These are phyloP conservation scores for Ophiostoma montium DNA, from an alignment of 2,329 filamentous ascomycete species.

Conservation along the genomic window DNA sequence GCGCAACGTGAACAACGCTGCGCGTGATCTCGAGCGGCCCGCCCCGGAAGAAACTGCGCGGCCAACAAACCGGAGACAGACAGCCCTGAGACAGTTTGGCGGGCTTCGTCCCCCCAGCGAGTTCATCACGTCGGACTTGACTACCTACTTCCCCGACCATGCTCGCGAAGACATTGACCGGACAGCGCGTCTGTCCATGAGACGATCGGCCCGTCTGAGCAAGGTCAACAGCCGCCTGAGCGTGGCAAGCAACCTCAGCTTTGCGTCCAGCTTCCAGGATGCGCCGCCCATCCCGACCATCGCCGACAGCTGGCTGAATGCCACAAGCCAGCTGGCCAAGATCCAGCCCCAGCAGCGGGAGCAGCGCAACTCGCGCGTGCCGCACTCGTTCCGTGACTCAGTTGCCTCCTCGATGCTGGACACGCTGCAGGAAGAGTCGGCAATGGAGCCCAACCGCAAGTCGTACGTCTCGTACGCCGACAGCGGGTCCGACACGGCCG, in stretches of 20 bases:
- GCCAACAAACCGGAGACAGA: conserved; percentile 32
- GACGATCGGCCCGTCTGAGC: conserved; percentile 80
- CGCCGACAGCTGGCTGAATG: conserved; percentile 77
- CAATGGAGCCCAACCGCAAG: conserved; percentile 76
- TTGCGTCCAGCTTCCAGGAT: conserved; percentile 82
- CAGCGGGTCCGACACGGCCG: conserved; percentile 55
- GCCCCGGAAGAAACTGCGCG: conserved; percentile 32
- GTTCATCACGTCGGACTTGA: conserved; percentile 89
- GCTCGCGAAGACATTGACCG: conserved; percentile 89
- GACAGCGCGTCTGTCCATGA: conserved; percentile 83
- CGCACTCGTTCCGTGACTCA: conserved; percentile 66
- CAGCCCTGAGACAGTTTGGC: conserved; percentile 65
- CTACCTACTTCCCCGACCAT: conserved; percentile 94
- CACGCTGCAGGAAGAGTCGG: conserved; percentile 83
- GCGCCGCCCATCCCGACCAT: conserved; percentile 92
- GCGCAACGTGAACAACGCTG: conserved; percentile 47
- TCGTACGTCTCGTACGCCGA: conserved; percentile 87
- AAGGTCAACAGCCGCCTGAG: conserved; percentile 86
- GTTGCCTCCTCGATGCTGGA: conserved; percentile 80
- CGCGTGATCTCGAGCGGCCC: conserved; percentile 43
- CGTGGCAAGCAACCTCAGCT: conserved; percentile 85
- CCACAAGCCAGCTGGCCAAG: conserved; percentile 39
- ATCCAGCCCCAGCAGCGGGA: conserved; percentile 30
- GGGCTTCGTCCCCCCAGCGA: conserved; percentile 89
- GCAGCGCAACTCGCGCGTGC: conserved; percentile 27